phyloP scores from a whole-genome alignment of 305 asterid species.

The Fraxinus platypoda region DNA sequence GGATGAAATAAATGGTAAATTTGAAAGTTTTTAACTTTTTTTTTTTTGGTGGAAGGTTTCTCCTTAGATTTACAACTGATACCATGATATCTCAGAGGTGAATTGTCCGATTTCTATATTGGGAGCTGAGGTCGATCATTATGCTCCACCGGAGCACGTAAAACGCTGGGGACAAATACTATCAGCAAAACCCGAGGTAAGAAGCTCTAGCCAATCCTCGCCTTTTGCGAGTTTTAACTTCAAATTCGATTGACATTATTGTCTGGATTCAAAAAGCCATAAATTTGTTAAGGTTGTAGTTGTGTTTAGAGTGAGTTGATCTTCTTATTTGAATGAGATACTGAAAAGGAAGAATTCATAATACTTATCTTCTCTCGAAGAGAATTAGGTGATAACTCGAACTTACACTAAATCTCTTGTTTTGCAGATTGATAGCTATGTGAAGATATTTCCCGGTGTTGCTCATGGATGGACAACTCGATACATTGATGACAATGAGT shows the following conservation, averaged over 20 bases:
- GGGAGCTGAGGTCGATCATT: slow-evolving; percentile 47
- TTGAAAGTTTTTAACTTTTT: background rate
- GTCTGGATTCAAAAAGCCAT: background rate
- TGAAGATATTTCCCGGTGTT: slow-evolving; percentile 63
- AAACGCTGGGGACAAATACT: slow-evolving; percentile 33
- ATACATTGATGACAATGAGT: slow-evolving; percentile 43
- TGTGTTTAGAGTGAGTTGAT: background rate
- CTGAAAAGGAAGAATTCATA: background rate
- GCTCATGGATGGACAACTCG: slow-evolving; percentile 59
- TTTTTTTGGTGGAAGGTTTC: background rate
- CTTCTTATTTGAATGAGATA: background rate
- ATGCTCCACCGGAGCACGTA: slow-evolving; percentile 39
- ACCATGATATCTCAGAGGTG: slow-evolving; percentile 34
- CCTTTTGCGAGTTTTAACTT: background rate
- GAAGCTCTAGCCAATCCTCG: background rate
- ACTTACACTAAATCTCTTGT: background rate
- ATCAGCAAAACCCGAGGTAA: slow-evolving; percentile 44
- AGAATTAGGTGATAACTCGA: background rate
- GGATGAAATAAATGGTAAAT: slow-evolving; percentile 56
- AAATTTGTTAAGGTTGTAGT: background rate
- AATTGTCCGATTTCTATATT: slow-evolving; percentile 45
- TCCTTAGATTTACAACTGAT: background rate
- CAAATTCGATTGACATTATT: background rate
- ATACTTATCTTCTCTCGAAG: background rate
- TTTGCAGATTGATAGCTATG: slow-evolving; percentile 55